Evolutionary conservation across 495 filamentous ascomycete genomes (phyloP).

Genomic region (Penicillium psychrofluorescens): DNA sequence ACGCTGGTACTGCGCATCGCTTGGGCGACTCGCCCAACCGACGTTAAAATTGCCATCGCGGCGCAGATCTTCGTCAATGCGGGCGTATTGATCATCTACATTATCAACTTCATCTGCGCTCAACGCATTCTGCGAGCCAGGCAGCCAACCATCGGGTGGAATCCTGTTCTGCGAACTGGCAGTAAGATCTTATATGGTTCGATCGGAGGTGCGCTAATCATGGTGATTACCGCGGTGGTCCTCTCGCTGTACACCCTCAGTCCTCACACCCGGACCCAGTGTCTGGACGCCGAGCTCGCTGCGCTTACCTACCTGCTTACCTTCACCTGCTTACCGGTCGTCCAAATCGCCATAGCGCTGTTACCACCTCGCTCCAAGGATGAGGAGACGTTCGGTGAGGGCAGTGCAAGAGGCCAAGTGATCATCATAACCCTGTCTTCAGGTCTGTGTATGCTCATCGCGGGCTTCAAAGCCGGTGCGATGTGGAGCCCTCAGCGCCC

Average conservation of each 20-base stretch:
- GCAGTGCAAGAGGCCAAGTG: conserved; percentile 58
- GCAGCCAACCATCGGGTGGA: conserved; percentile 67
- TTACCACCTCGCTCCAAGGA: conserved; percentile 34
- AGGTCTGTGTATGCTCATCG: conserved; percentile 58
- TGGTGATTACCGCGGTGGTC: conserved; percentile 61
- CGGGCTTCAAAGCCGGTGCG: conserved; percentile 57
- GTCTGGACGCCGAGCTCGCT: conserved; percentile 59
- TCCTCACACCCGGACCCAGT: conserved; percentile 36
- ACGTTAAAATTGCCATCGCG: conserved; percentile 57
- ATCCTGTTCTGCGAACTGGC: conserved; percentile 30
- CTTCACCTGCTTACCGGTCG: conserved; percentile 66
- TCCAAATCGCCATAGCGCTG: conserved; percentile 40
- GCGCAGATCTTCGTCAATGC: conserved; percentile 68
- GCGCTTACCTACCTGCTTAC: conserved; percentile 60
- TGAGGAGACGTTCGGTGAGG: conserved; percentile 65
- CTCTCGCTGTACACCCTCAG: conserved; percentile 61
- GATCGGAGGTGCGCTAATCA: conserved; percentile 53
- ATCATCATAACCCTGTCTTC: conserved; percentile 50
- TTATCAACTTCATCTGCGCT: conserved; percentile 72
- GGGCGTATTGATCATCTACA: conserved; percentile 70
- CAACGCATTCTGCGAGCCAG: conserved; percentile 70
- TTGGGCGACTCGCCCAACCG: conserved; percentile 29
- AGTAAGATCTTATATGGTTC: conserved; percentile 57
- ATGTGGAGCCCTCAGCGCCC: conserved; percentile 48
- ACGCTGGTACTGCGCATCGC: conserved; percentile 59